phyloP scores from a whole-genome alignment of 2,329 filamentous ascomycete species.

The Stylonectria norvegica region DNA sequence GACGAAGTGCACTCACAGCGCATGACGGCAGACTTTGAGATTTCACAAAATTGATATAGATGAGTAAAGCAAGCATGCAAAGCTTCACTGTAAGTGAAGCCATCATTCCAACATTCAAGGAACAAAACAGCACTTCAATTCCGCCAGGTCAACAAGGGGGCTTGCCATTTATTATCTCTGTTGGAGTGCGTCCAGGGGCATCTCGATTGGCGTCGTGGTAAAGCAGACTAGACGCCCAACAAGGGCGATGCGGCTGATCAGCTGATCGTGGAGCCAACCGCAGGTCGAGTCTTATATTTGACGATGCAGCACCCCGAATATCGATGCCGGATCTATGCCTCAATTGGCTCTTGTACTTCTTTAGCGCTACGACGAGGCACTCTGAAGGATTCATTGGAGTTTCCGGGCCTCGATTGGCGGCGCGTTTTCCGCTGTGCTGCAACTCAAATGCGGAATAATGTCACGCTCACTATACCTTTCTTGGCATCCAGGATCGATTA shows the following conservation, averaged over 20 bases:
- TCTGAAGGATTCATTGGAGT: no score
- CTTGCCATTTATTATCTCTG: not conserved
- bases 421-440: no score
- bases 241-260: conserved; percentile 1
- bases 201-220: not conserved
- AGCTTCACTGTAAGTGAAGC: conserved; percentile 2
- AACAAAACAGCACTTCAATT: not conserved
- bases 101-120: no score
- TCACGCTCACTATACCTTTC: no score
- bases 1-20: conserved; percentile 6
- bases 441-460: no score
- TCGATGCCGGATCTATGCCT: conserved; percentile 7
- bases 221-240: not conserved
- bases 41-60: not conserved
- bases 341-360: no score
- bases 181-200: not conserved
- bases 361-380: no score
- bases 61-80: conserved; percentile 1
- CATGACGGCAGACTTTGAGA: conserved; percentile 1
- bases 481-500: no score
- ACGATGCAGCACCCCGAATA: conserved; percentile 2
- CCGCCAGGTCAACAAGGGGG: not conserved
- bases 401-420: no score
- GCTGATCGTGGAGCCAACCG: not conserved
- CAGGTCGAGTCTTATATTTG: not conserved